phyloP scores from a whole-genome alignment of 225 moss, liverwort and hornwort genomes.

The Sphagnum contortum region DNA sequence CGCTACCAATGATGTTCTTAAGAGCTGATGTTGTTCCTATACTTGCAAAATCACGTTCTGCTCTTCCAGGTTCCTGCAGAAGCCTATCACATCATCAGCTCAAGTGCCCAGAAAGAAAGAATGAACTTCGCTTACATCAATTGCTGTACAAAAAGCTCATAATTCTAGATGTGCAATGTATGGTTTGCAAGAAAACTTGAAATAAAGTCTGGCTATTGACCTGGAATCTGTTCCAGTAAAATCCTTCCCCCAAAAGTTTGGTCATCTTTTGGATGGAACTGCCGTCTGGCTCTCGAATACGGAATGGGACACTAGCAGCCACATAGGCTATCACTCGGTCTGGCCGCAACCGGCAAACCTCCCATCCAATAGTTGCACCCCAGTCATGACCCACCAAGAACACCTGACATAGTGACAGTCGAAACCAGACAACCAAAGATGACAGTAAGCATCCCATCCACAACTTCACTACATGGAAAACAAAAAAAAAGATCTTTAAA shows the following conservation, averaged over 20 bases:
- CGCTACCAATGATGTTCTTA: slow-evolving; percentile 12
- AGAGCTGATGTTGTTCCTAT: slow-evolving; percentile 40
- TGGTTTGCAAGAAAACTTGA: background rate
- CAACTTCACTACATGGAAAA: background rate
- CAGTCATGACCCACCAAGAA: slow-evolving; percentile 62
- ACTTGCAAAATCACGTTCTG: slow-evolving; percentile 36
- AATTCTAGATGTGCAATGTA: background rate
- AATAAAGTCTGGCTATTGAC: slow-evolving; percentile 6
- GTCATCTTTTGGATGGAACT: slow-evolving; percentile 15
- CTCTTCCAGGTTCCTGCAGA: slow-evolving; percentile 6
- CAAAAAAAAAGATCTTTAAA: background rate
- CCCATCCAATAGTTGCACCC: slow-evolving; percentile 50
- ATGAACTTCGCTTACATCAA: background rate
- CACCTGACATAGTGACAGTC: slow-evolving; percentile 12
- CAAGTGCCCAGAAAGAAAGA: background rate
- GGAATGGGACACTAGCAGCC: slow-evolving; percentile 33
- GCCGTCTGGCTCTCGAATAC: slow-evolving; percentile 24
- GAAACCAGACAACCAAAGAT: background rate
- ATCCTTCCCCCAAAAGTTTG: slow-evolving; percentile 29
- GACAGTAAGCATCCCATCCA: background rate
- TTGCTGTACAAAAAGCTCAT: background rate
- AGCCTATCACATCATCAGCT: background rate
- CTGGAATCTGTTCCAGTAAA: slow-evolving; percentile 50
- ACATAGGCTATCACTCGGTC: slow-evolving; percentile 33
- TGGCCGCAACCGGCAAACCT: slow-evolving; percentile 37